Evolutionary conservation across 495 filamentous ascomycete species (phyloP), one percentile per base, ranked within the genome.

Genomic region (Parathielavia hyrcaniae): DNA sequence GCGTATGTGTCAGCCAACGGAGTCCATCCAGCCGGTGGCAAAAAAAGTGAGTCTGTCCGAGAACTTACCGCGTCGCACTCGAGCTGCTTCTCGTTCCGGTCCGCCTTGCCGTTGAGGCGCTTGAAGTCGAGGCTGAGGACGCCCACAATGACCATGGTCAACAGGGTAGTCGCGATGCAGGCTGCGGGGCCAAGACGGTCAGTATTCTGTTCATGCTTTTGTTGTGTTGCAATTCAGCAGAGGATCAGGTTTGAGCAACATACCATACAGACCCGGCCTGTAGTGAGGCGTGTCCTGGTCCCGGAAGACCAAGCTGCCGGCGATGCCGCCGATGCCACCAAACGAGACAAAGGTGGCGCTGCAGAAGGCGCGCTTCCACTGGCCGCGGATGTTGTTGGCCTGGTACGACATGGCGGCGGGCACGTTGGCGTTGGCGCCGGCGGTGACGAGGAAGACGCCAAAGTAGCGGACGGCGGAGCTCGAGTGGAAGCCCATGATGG

Each of bases 381-480:
- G 83, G 17, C 83, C 83, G 45, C 81, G 80, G 65, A 86, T 78
- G 66, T 87, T 87, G 72, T 86, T 86, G 32, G 82, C 81, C 68
- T 87, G 83, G 64, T 84, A 86, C 0, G 82, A 77, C 76, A 87
- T 73, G 45, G 74, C 61, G 16, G 69, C 67, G 6, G 80, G 84
- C 38, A 85, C 77, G 64, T 85, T 86, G 16, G 82, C 75, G 67
- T 86, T 87, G 46, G 75, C 74, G 14, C 79, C 79, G 4, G 79
- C 79, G 1, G 81, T 82, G 35, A 77, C 75, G 38, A 87, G 69
- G 73, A 87, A 88, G 22, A 84, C 79, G 39, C 84, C 84, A 51
- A 84, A 79, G 66, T 86, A 87, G 35, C 80, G 80, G 9, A 75
- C 77, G 11, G 71, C 77, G 20, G 75, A 61, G 57, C 71, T 75